These are phyloP conservation scores for Pisolithus thermaeus DNA, from an alignment of 1,284 basidiomycete species.

Conservation along the genomic window DNA sequence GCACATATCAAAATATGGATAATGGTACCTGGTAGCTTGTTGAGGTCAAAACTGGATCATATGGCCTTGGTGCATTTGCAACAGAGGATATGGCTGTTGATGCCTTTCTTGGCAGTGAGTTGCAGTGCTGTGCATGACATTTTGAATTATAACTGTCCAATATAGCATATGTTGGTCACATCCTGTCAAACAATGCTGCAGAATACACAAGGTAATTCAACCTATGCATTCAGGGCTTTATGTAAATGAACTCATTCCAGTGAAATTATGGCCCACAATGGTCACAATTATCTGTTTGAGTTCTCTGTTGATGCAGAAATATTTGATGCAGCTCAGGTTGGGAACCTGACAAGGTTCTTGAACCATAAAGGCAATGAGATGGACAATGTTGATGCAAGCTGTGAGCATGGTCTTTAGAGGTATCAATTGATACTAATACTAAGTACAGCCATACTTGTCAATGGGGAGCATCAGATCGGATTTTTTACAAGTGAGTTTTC, in stretches of 20 bases:
- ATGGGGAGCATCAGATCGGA: slow-evolving; percentile 47
- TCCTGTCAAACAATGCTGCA: slow-evolving; percentile 39
- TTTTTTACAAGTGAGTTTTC: slow-evolving; percentile 39
- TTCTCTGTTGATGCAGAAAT: slow-evolving; percentile 21
- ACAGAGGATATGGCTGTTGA: slow-evolving; percentile 30
- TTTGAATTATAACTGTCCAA: neutral
- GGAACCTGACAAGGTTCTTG: slow-evolving; percentile 52
- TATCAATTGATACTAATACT: slow-evolving; percentile 4
- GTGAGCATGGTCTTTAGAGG: slow-evolving; percentile 27
- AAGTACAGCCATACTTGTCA: slow-evolving; percentile 33
- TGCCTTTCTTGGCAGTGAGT: slow-evolving; percentile 46
- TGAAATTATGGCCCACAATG: slow-evolving; percentile 27
- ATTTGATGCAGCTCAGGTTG: slow-evolving; percentile 43
- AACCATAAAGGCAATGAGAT: slow-evolving; percentile 35
- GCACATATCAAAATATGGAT: too few relatives aligned
- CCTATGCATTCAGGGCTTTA: too few relatives aligned
- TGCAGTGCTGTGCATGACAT: neutral
- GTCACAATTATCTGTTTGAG: slow-evolving; percentile 45
- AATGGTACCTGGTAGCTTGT: slow-evolving; percentile 23
- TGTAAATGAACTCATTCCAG: slow-evolving; percentile 5
- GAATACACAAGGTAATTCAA: slow-evolving; percentile 10
- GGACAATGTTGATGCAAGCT: slow-evolving; percentile 36
- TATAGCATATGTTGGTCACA: slow-evolving; percentile 57
- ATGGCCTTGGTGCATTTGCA: slow-evolving; percentile 52
- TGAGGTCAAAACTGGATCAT: slow-evolving; percentile 36